These are phyloP conservation scores for Colletotrichum gloeosporioides DNA, from an alignment of 2,329 filamentous ascomycete genomes.

Conservation along the genomic window DNA sequence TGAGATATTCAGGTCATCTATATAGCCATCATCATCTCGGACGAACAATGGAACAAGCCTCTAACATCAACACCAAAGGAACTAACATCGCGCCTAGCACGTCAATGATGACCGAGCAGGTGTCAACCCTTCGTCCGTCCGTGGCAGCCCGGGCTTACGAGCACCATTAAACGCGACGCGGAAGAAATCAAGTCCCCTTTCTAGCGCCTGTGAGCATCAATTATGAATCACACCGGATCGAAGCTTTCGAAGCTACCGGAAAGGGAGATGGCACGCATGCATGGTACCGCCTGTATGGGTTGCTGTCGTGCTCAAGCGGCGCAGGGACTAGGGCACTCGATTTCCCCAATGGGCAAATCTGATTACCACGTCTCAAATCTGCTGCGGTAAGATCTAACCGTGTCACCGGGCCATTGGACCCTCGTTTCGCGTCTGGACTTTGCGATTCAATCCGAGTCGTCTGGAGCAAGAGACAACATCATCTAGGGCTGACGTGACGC, in stretches of 20 bases:
- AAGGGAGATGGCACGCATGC: background rate
- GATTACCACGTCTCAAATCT: background rate
- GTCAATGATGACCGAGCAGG: constrained; percentile 17
- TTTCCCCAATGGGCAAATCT: background rate
- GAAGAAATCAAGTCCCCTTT: background rate
- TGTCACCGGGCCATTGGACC: background rate
- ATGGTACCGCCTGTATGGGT: background rate
- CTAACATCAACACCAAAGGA: background rate
- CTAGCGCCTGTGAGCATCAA: background rate
- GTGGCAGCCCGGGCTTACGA: background rate
- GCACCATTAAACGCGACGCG: background rate
- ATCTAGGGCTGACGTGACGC: constrained; percentile 7
- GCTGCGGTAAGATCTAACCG: constrained; percentile 1
- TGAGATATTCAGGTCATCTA: background rate
- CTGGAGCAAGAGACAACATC: background rate
- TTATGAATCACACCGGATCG: constrained; percentile 7
- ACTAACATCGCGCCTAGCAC: background rate
- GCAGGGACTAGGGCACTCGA: background rate
- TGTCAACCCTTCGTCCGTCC: background rate
- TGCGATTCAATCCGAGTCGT: background rate
- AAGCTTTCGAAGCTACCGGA: background rate
- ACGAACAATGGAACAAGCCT: background rate
- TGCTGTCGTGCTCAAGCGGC: background rate
- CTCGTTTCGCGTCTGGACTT: background rate
- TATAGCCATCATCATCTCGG: background rate